Percentiles rank a stretch among this genome's conserved stretches.
Conservation (phyloP, 2,329 filamentous ascomycete genomes). For the Trichoderma harzianum region DNA sequence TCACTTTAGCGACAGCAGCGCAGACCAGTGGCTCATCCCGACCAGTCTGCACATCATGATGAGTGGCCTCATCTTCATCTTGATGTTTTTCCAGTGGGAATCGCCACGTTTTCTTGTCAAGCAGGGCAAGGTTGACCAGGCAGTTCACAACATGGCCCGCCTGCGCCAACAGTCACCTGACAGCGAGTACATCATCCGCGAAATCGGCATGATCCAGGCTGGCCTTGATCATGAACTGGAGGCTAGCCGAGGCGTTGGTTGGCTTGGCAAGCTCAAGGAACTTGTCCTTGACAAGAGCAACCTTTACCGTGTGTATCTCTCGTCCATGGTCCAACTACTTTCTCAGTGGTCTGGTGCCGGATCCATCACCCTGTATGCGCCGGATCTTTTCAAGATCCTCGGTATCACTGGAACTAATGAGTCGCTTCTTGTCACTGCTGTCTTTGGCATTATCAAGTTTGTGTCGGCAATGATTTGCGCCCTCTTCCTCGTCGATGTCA, state of each 20-base stretch:
- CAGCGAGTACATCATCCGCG: slow-evolving; percentile 58
- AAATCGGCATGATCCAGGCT: slow-evolving; percentile 62
- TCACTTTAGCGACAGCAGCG: slow-evolving; percentile 45
- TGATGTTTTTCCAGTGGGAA: slow-evolving; percentile 67
- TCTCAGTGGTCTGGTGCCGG: slow-evolving; percentile 72
- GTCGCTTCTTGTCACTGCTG: slow-evolving; percentile 67
- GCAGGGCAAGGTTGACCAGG: slow-evolving; percentile 56
- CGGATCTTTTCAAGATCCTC: slow-evolving; percentile 68
- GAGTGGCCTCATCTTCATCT: slow-evolving; percentile 64
- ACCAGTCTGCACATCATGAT: slow-evolving; percentile 77
- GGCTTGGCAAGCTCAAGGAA: slow-evolving; percentile 64
- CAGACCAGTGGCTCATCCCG: slow-evolving; percentile 61
- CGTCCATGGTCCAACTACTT: slow-evolving; percentile 65
- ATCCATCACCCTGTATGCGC: slow-evolving; percentile 73
- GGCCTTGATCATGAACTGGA: slow-evolving; percentile 69
- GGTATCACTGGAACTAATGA: slow-evolving; percentile 66
- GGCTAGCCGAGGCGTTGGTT: slow-evolving; percentile 63
- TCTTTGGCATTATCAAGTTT: slow-evolving; percentile 75
- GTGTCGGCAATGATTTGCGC: slow-evolving; percentile 64
- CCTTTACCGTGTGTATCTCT: slow-evolving; percentile 68
- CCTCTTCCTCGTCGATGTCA: slow-evolving; percentile 74
- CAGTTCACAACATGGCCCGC: slow-evolving; percentile 51
- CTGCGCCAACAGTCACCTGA: slow-evolving; percentile 58
- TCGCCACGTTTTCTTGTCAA: slow-evolving; percentile 71
- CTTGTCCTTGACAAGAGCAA: slow-evolving; percentile 66